Evolutionary conservation across 441 rosid genomes (phyloP), one percentile per base, ranked within the genome.

Genomic region (Adansonia madagascariensis): DNA sequence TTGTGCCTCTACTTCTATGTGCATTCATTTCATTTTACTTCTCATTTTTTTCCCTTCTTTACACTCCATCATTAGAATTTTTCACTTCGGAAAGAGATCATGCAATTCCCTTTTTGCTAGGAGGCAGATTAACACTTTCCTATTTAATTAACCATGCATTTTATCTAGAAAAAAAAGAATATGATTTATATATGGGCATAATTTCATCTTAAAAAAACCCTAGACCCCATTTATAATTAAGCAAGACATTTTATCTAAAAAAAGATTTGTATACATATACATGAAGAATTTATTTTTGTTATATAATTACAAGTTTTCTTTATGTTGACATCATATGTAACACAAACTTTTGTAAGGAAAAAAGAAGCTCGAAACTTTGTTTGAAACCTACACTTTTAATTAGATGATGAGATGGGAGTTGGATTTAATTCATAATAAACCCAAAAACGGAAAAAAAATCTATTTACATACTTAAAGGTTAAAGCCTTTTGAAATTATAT

Each of bases 331-430:
- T 71, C 84, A 62, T 43, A 3, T 60, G 74, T 3, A 22, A 69
- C 66, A 50, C 27, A 73, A 12, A 56, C 43, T 56, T 77, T 67
- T 50, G 47, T 39, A 35, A 12, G 24, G 24, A 5, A 61, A 66
- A 59, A 39, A n/a, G 69, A 20, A 78, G 75, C 73, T 80, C 81
- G 15, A 67, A 80, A 75, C 73, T 75, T 72, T 64, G 79, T 77
- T 24, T 68, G 63, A 63, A 41, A 78, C 57, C 39, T 20, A 55
- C 35, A 3, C 14, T 11, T 3, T 14, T 7, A 31, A 22, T 44
- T 6, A 7, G 18, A 35, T 6, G 18, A 73, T 8, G 60, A 20
- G 12, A 73, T 52, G 17, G 17, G 17, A 14, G 7, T 5, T 4
- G 12, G 17, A 57, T 17, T 57, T 1, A 2, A 12, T 9, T 49